These are phyloP conservation scores for Claviceps sp. DNA, from an alignment of 2,329 filamentous ascomycete species.

Conservation along the genomic window DNA sequence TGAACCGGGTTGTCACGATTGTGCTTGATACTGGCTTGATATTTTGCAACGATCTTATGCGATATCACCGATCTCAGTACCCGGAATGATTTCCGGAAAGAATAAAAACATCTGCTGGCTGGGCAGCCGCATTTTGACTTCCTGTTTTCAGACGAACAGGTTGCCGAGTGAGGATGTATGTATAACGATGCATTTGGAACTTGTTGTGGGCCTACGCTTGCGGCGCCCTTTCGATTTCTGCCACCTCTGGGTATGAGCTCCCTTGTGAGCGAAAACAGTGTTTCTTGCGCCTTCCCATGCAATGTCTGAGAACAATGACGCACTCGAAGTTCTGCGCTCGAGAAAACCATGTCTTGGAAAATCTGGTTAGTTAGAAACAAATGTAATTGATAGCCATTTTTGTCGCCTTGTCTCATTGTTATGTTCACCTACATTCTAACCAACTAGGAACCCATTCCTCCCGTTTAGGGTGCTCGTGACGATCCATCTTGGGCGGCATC, in stretches of 20 bases:
- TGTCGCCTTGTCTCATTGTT: neutral
- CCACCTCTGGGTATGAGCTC: neutral
- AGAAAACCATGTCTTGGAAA: neutral
- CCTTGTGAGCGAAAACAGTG: neutral
- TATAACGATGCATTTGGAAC: neutral
- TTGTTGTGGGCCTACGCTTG: neutral
- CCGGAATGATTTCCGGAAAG: neutral
- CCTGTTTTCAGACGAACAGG: neutral
- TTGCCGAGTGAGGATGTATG: neutral
- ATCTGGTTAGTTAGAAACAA: neutral
- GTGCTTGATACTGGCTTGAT: neutral
- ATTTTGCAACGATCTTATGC: neutral
- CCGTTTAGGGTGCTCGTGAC: neutral
- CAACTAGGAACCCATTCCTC: neutral
- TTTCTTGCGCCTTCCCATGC: too few relatives aligned
- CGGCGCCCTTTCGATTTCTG: neutral
- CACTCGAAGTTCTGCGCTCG: neutral
- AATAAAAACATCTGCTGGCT: too few relatives aligned
- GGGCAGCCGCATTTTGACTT: too few relatives aligned
- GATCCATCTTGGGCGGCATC: neutral
- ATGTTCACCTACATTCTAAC: neutral
- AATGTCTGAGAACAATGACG: neutral
- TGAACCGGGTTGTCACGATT: neutral
- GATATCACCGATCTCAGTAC: neutral
- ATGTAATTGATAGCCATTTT: neutral